Conservation (phyloP, 352 stramenopile genomes). For the Pythium diclinum region DNA sequence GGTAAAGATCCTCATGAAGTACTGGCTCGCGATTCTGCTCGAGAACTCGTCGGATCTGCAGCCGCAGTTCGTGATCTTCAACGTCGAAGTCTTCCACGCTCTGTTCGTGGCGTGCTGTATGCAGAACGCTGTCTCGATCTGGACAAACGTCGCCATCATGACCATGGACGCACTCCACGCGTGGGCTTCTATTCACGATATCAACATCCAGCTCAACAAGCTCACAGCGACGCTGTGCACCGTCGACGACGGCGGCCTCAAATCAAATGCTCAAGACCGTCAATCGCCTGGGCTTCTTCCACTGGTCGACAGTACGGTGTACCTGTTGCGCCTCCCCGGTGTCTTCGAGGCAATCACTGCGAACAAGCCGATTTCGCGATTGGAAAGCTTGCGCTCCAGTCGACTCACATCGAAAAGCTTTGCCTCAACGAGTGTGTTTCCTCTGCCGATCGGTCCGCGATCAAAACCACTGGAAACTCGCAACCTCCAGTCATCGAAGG, state of each 20-base stretch:
- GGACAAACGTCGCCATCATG: slow-evolving; percentile 8
- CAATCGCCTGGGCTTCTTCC: background rate
- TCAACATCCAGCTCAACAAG: background rate
- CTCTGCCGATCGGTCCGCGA: too few relatives aligned
- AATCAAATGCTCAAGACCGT: too few relatives aligned
- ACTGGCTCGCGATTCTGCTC: background rate
- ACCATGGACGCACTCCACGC: background rate
- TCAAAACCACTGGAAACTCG: too few relatives aligned
- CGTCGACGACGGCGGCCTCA: background rate
- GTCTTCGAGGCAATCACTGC: too few relatives aligned
- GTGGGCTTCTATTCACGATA: background rate
- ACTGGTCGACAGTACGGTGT: background rate
- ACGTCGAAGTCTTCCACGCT: slow-evolving; percentile 8
- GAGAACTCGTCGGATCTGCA: background rate
- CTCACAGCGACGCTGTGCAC: background rate
- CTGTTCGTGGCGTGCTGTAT: background rate
- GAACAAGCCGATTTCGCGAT: too few relatives aligned
- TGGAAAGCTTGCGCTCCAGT: too few relatives aligned
- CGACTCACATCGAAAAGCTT: background rate
- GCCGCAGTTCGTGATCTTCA: slow-evolving; percentile 6
- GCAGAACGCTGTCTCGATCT: slow-evolving; percentile 2
- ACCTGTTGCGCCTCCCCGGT: background rate
- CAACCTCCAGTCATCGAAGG: too few relatives aligned
- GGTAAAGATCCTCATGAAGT: background rate
- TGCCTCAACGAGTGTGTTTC: too few relatives aligned